phyloP scores from a whole-genome alignment of 352 stramenopile species.

The Pythium monospermum region DNA sequence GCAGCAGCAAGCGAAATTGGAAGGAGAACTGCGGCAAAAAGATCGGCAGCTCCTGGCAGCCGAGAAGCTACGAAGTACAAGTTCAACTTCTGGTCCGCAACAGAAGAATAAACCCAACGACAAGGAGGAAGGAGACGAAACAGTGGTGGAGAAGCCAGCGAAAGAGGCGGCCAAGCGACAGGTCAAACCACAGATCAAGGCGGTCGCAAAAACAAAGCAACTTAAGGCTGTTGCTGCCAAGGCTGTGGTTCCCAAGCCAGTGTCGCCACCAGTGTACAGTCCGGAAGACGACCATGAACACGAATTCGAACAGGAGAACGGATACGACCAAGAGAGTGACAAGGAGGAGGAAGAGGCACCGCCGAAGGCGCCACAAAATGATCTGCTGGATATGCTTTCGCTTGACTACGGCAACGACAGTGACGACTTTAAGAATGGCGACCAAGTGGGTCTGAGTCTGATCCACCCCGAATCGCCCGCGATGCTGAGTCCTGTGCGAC shows the following conservation, averaged over 20 bases:
- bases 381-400: conserved; percentile 51
- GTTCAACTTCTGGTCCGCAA: too few species aligned
- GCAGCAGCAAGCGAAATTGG: conserved; percentile 4
- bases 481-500: conserved; percentile 12
- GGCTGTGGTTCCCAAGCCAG: neutral
- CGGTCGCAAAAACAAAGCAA: neutral
- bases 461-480: conserved; percentile 37
- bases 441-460: conserved; percentile 42
- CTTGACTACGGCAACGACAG: conserved; percentile 48
- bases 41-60: neutral
- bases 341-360: conserved; percentile 12
- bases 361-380: conserved; percentile 31
- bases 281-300: conserved; percentile 9
- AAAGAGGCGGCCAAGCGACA: neutral
- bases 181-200: conserved; percentile 1
- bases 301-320: neutral
- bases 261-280: conserved; percentile 14
- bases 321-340: neutral
- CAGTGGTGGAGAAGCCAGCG: conserved; percentile 14
- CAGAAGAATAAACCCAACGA: too few species aligned
- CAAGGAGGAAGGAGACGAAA: conserved; percentile 1
- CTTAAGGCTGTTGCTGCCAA: too few species aligned
- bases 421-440: conserved; percentile 42
- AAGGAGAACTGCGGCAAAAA: conserved; percentile 3
- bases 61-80: neutral